Evolutionary conservation across 1,284 basidiomycete genomes (phyloP), one percentile per base, ranked within the genome.

Genomic region (Lentinula novae-zelandiae): DNA sequence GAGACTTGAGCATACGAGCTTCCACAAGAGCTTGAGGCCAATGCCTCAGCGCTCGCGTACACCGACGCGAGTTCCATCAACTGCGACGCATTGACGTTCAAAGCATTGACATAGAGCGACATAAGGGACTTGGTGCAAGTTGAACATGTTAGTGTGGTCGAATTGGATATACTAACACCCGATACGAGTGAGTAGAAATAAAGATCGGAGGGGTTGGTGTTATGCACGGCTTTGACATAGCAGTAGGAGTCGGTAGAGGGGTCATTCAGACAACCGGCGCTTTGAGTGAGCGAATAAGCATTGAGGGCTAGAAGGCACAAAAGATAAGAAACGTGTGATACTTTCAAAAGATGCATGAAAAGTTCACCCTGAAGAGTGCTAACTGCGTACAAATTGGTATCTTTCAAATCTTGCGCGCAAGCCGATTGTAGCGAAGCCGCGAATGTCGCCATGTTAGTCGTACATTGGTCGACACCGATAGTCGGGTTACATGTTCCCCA

Each of bases 401-500:
- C 72, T 27, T 66, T 67, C 20, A 92, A 68, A 65, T 92, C 90
- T 22, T 70, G 64, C 39, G 72, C 68, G 66, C 90, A 92, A 1
- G 74, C 71, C 0, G 68, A 67, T 65, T 78, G 69, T 10, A 92
- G 70, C 46, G 71, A 66, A 1, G 72, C 69, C 3, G 80, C 78
- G 68, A 87, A 89, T 79, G 80, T 84, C 4, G 65, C 76, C 82
- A 92, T 89, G 66, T 85, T 90, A 22, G 72, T 62, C 13, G 72
- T 68, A 67, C 90, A 92, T 63, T 84, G 77, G 34, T 73, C 75
- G 33, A 72, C 68, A 4, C 71, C 70, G 1, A 73, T 68, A n/a
- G 68, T 73, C 7, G 88, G 89, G 68, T 89, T 89, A 71, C 89
- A 92, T 0, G 87, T 91, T 3, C 88, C 89, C 85, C 86, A 91